Percentiles rank a stretch among this genome's conserved stretches.
phyloP scores from a whole-genome alignment of 495 filamentous ascomycete genomes.

The Parmelia sp. region DNA sequence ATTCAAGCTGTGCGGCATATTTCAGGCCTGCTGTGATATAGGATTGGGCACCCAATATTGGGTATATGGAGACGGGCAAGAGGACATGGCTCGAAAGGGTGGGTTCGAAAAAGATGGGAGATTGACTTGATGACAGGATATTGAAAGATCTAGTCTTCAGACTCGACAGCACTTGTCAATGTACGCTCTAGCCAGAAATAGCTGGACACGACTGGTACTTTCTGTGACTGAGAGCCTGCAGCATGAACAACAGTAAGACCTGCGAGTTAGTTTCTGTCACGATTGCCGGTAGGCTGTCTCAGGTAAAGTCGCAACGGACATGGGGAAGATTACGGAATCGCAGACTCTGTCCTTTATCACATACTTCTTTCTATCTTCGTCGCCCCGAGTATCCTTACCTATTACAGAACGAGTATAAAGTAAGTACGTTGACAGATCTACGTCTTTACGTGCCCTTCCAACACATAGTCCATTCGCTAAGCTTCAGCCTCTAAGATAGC shows the following conservation, averaged over 20 bases:
- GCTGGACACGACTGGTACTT: background rate
- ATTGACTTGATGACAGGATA: constrained; percentile 3
- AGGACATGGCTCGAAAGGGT: constrained; percentile 7
- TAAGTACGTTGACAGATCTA: too few relatives aligned
- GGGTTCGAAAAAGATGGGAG: constrained; percentile 4
- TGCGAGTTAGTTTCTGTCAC: background rate
- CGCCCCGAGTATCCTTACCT: background rate
- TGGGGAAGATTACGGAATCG: background rate
- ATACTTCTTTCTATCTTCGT: background rate
- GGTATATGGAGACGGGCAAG: constrained; percentile 61
- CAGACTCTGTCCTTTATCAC: background rate
- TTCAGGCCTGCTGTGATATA: constrained; percentile 80
- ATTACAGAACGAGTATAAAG: too few relatives aligned
- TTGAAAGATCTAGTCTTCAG: background rate
- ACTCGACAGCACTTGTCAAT: background rate
- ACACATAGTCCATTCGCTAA: too few relatives aligned
- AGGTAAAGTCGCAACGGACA: background rate
- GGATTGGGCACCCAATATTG: constrained; percentile 81
- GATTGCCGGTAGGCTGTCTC: background rate
- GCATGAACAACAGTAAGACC: background rate
- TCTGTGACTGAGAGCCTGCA: background rate
- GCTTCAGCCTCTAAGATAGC: too few relatives aligned
- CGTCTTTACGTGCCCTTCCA: too few relatives aligned
- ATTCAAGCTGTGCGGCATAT: constrained; percentile 87
- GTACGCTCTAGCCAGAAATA: background rate